Evolutionary conservation across 495 filamentous ascomycete genomes (phyloP).

Genomic region (Hypoxylon lienhwacheense): DNA sequence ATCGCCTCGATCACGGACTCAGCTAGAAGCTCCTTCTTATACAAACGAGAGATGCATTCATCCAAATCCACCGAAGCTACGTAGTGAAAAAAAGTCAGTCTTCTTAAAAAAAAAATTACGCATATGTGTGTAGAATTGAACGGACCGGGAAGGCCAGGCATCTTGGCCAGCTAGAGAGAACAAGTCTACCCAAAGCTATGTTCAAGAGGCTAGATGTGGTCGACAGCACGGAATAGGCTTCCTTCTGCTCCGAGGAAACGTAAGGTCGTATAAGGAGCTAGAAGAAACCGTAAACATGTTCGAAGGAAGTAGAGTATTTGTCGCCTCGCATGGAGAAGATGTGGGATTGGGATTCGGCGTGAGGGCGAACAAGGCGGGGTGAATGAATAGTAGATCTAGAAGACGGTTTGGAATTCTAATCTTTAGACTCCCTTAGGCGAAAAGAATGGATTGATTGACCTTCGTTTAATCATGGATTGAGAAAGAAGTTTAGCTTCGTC

Average conservation of each 20-base stretch:
- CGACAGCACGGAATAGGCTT: slow-evolving; percentile 21
- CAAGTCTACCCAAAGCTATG: slow-evolving; percentile 7
- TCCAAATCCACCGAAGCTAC: slow-evolving; percentile 95
- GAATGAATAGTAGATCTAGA: neutral
- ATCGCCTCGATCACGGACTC: slow-evolving; percentile 99
- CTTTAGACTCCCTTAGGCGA: no score
- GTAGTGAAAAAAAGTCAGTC: slow-evolving; percentile 1
- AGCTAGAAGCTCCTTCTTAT: slow-evolving; percentile 93
- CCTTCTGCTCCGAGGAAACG: slow-evolving; percentile 39
- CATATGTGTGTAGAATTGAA: slow-evolving; percentile 28
- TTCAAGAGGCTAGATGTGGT: slow-evolving; percentile 27
- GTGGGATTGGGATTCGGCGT: slow-evolving; percentile 3
- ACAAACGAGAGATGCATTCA: slow-evolving; percentile 93
- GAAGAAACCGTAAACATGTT: slow-evolving; percentile 43
- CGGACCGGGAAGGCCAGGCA: slow-evolving; percentile 89
- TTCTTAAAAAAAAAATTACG: slow-evolving; percentile 3
- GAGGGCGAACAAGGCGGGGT: neutral
- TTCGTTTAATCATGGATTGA: no score
- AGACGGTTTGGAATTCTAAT: no score
- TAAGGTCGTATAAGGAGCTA: slow-evolving; percentile 35
- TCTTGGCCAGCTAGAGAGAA: slow-evolving; percentile 47
- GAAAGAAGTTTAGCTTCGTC: slow-evolving; percentile 24
- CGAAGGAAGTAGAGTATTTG: slow-evolving; percentile 30
- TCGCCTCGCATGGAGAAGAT: slow-evolving; percentile 38
- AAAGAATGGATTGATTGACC: no score